Base-by-base conservation (phyloP, 2,329 filamentous ascomycete species). In the Tolypocladium tropicale region DNA sequence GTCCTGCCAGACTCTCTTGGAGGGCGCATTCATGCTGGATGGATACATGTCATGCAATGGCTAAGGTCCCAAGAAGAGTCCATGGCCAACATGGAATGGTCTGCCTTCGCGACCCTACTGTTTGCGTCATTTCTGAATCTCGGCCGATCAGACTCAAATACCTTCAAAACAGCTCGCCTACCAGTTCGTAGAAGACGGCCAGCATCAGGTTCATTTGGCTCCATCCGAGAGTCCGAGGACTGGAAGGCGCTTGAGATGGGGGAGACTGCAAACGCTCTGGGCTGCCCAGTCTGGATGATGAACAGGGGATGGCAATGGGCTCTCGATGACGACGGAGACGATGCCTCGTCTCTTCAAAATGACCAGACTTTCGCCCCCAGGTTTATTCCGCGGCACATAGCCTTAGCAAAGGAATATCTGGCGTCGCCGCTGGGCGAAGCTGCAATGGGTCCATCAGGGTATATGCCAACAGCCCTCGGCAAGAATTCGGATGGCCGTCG, bases 31-130 rank as follows among this genome's bases (percentile, higher is more conserved):
- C 72, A 89, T 56, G 78, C 84, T 11, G 83, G 80, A 2, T 92
- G 88, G 86, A 88, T 88, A 80, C 85, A 89, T 65, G 78, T 82
- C 23, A 80, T 88, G 70, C 81, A 83, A 59, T 93, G 88, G 88
- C 74, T 89, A 43, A 72, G 74, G 33, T 65, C 70, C 12, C 77
- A 78, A 56, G 73, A 77, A 4, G 70, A 77, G 4, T 65, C 73
- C 9, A 67, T 76, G 16, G 69, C 71, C 4, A 78, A 86, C 59
- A 56, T 73, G 1, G 89, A 92, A 68, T 92, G 88, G 88, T 86
- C 85, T 4, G 81, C 84, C 2, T 67, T 88, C 51, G 76, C 83
- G 3, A 76, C 88, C 11, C 74, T 86, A 11, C 69, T 92, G 3
- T 78, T 90, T 50, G 75, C 81, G 4, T 76, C 88, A 57, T 86